Conservation (phyloP, 805 yeast genomes). For the Metschnikowia orientalis region DNA sequence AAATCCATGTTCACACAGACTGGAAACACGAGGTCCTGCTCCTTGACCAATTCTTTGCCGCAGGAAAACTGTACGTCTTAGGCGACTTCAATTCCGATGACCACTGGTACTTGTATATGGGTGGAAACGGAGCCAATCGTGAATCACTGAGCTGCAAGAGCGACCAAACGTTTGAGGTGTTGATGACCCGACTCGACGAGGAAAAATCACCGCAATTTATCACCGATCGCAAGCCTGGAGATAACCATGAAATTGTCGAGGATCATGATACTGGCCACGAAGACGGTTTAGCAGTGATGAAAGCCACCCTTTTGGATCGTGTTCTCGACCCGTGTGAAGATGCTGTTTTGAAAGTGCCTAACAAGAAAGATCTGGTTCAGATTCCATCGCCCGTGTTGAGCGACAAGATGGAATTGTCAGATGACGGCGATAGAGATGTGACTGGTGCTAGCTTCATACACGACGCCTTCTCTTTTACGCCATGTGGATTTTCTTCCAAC, state of each 20-base stretch:
- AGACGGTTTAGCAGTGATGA: constrained; percentile 67
- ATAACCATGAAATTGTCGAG: constrained; percentile 36
- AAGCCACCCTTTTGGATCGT: constrained; percentile 55
- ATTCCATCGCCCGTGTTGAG: constrained; percentile 36
- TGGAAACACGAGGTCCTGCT: constrained; percentile 79
- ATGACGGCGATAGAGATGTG: constrained; percentile 8
- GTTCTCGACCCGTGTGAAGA: constrained; percentile 34
- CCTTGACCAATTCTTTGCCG: constrained; percentile 59
- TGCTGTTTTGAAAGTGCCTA: not conserved
- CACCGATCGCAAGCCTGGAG: constrained; percentile 46
- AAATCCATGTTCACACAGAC: constrained; percentile 70
- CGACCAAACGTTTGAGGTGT: constrained; percentile 80
- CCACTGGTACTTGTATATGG: constrained; percentile 87
- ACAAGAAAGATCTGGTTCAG: constrained; percentile 10
- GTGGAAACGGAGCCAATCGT: constrained; percentile 34
- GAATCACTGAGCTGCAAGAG: constrained; percentile 3
- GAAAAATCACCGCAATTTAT: constrained; percentile 55
- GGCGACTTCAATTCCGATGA: constrained; percentile 72
- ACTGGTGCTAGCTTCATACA: constrained; percentile 42
- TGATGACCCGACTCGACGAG: constrained; percentile 81
- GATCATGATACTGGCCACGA: constrained; percentile 76
- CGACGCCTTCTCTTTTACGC: constrained; percentile 88
- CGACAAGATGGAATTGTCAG: constrained; percentile 25
- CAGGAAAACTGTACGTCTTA: constrained; percentile 65
- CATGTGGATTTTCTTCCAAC: constrained; percentile 94